Evolutionary conservation across 225 moss, liverwort and hornwort species (phyloP).

Genomic region (Pleurozium schreberi): DNA sequence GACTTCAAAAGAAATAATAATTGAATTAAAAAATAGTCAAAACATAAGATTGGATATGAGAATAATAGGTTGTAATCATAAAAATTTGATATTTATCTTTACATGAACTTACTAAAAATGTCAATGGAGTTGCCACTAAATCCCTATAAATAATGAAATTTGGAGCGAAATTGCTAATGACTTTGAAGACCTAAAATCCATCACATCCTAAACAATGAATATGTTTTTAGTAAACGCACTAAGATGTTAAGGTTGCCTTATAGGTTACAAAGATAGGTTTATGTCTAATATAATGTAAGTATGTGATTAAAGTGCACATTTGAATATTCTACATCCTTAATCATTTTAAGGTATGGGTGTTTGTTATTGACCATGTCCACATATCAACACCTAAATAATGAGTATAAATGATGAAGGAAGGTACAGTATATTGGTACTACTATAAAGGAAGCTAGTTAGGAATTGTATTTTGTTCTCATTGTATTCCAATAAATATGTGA

Average conservation of each 20-base stretch:
- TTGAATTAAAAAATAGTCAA: too few relatives aligned
- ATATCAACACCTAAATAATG: background rate
- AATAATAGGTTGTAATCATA: background rate
- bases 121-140: background rate
- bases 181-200: background rate
- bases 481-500: background rate
- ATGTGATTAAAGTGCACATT: background rate
- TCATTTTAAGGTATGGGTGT: background rate
- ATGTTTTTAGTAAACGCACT: fast-evolving
- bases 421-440: too few relatives aligned
- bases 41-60: background rate
- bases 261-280: background rate
- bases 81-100: background rate
- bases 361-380: fast-evolving
- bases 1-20: background rate
- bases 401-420: background rate
- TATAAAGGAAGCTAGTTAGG: background rate
- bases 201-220: background rate
- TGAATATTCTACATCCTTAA: background rate
- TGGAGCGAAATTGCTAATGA: too few relatives aligned
- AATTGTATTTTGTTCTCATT: background rate
- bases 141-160: background rate
- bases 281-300: background rate
- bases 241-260: background rate
- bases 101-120: background rate